Percentiles rank a stretch among this genome's conserved stretches.
Evolutionary conservation across 2,329 filamentous ascomycete species (phyloP).

Genomic region (Coniella lustricola): DNA sequence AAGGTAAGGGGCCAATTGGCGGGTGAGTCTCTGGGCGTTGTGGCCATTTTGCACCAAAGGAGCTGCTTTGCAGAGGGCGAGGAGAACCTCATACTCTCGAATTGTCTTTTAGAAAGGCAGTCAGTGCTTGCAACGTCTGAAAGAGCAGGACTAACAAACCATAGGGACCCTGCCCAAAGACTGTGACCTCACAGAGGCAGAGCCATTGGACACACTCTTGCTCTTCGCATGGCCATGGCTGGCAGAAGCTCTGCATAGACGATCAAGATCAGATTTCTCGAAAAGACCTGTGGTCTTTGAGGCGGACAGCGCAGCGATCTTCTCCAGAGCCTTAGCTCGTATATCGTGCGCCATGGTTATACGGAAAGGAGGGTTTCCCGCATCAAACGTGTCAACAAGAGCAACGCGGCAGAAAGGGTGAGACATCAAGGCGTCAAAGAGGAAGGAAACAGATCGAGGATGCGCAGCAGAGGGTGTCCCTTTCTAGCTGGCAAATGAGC

Average conservation of each 20-base stretch:
- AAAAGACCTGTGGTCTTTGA: conserved; percentile 45
- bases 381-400: conserved; percentile 1
- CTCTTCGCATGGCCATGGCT: conserved; percentile 31
- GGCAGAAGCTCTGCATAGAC: conserved; percentile 52
- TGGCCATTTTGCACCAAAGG: conserved; percentile 63
- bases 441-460: not conserved
- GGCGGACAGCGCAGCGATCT: conserved; percentile 57
- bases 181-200: conserved; percentile 30
- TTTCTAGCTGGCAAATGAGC: not conserved
- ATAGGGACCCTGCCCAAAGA: conserved; percentile 52
- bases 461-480: not conserved
- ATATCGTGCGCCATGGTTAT: conserved; percentile 46
- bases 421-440: not conserved
- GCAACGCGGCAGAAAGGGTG: not conserved
- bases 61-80: conserved; percentile 87
- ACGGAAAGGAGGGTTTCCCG: not conserved
- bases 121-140: not conserved
- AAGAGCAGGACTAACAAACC: conserved; percentile 34
- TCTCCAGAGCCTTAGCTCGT: conserved; percentile 56
- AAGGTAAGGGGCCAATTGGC: conserved; percentile 76
- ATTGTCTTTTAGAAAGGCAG: conserved; percentile 52
- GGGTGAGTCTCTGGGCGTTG: conserved; percentile 70
- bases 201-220: conserved; percentile 42
- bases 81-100: conserved; percentile 83
- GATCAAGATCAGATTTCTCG: conserved; percentile 57